Evolutionary conservation across 805 yeast species (phyloP), one percentile per base, ranked within the genome.

Genomic region (Kodamaea laetipori): DNA sequence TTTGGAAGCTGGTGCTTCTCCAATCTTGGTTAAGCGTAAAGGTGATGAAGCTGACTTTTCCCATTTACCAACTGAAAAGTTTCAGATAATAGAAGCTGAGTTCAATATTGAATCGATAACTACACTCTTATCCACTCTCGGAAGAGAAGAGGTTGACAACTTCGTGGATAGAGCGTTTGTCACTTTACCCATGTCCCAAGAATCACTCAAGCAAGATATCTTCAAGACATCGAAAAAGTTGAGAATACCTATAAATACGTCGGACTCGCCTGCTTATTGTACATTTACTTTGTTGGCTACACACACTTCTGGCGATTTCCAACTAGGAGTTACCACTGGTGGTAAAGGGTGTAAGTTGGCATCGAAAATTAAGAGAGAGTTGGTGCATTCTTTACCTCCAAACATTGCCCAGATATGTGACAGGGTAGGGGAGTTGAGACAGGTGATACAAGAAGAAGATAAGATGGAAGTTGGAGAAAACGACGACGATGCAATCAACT

Each of bases 341-440:
- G 95, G 96, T 0, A 86, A 86, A 64, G 97, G 97, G 4, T 90
- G 97, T 66, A 79, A 88, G 40, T 68, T 90, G 40, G 95, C 96
- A 1, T 78, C 82, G 43, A 73, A 96, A 53, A 76, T 90, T 53
- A 85, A 82, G 54, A 70, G 97, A 49, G 95, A 86, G 47, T 64
- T 88, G 32, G 78, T 80, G 1, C 69, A 77, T 23, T 63, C 74
- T 4, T 66, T 90, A 36, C 97, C 97, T 0, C 52, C 69, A 3
- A 79, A 89, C 54, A 76, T 90, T 15, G 90, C 83, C 13, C 74
- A 73, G 17, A 77, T 87, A 2, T 84, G 95, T 51, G 63, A 67
- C 11, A 81, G 80, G 43, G 78, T 90, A 37, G 96, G 96, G 0
- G 64, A 69, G 19, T 69, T 90, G 40, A 74, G 96, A 49, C 59